Conservation (phyloP, 2,329 filamentous ascomycete genomes). For the Sporothrix schenckii region DNA sequence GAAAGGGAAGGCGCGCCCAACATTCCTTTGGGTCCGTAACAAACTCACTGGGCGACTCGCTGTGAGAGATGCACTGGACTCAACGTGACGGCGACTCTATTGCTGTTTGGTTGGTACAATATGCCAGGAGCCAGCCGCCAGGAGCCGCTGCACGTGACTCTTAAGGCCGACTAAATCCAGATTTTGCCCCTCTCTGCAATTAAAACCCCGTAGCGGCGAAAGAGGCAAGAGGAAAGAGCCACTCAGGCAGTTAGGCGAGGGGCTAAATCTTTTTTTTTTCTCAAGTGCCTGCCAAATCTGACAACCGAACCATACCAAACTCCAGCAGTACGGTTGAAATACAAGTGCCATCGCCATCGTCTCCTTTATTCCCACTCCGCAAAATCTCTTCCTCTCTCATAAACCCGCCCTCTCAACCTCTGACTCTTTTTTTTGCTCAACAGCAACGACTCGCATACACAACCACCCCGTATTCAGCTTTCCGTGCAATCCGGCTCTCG, state of each 20-base stretch:
- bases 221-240: conserved; percentile 17
- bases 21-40: neutral
- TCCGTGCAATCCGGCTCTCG: conserved; percentile 25
- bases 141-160: conserved; percentile 6
- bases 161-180: neutral
- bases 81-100: conserved; percentile 6
- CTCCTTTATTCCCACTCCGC: conserved; percentile 22
- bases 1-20: conserved; percentile 23
- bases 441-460: conserved; percentile 23
- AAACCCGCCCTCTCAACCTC: conserved; percentile 10
- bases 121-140: neutral
- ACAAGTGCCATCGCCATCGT: conserved; percentile 13
- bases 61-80: too few species aligned
- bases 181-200: conserved; percentile 18
- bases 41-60: neutral
- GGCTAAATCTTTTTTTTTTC: conserved; percentile 16
- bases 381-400: conserved; percentile 21
- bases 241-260: conserved; percentile 8
- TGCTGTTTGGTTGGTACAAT: conserved; percentile 17
- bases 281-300: conserved; percentile 23
- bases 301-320: conserved; percentile 25
- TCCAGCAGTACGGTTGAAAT: neutral
- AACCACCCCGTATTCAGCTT: neutral
- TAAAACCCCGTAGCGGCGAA: neutral
- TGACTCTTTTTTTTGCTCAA: conserved; percentile 10